Evolutionary conservation across 2,329 filamentous ascomycete species (phyloP).

Genomic region (Penicillium sp.): DNA sequence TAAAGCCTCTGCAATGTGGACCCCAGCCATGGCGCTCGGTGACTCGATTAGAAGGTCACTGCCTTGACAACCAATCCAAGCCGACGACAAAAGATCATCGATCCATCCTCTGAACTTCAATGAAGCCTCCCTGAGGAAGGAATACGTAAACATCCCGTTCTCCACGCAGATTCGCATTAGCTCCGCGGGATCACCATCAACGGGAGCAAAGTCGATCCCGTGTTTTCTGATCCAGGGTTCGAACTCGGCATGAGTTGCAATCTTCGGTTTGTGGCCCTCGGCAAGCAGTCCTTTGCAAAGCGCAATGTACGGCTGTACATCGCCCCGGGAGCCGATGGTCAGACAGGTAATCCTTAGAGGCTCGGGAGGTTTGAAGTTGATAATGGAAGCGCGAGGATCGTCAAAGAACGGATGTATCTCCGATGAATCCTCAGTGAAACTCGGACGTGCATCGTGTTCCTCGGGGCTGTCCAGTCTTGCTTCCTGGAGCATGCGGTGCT

Average conservation of each 20-base stretch:
- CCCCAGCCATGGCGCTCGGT: slow-evolving; percentile 94
- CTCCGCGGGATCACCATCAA: slow-evolving; percentile 89
- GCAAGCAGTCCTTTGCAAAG: slow-evolving; percentile 85
- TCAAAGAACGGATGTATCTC: slow-evolving; percentile 78
- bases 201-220: slow-evolving; percentile 85
- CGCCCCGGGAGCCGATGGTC: slow-evolving; percentile 91
- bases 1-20: slow-evolving; percentile 93
- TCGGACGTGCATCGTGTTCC: slow-evolving; percentile 27
- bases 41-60: slow-evolving; percentile 92
- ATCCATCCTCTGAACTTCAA: slow-evolving; percentile 92
- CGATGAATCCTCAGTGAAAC: slow-evolving; percentile 33
- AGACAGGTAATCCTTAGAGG: slow-evolving; percentile 84
- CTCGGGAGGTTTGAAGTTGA: slow-evolving; percentile 84
- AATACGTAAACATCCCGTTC: slow-evolving; percentile 93
- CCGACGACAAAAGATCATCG: slow-evolving; percentile 77
- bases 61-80: slow-evolving; percentile 80
- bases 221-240: slow-evolving; percentile 85
- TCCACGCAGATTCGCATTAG: slow-evolving; percentile 96
- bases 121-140: slow-evolving; percentile 85
- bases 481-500: slow-evolving; percentile 76
- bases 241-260: slow-evolving; percentile 91
- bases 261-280: slow-evolving; percentile 81
- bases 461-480: slow-evolving; percentile 58
- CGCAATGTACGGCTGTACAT: slow-evolving; percentile 97
- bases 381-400: slow-evolving; percentile 79